Evolutionary conservation across 2,329 filamentous ascomycete genomes (phyloP).

Genomic region (Mycocentrospora acerina): DNA sequence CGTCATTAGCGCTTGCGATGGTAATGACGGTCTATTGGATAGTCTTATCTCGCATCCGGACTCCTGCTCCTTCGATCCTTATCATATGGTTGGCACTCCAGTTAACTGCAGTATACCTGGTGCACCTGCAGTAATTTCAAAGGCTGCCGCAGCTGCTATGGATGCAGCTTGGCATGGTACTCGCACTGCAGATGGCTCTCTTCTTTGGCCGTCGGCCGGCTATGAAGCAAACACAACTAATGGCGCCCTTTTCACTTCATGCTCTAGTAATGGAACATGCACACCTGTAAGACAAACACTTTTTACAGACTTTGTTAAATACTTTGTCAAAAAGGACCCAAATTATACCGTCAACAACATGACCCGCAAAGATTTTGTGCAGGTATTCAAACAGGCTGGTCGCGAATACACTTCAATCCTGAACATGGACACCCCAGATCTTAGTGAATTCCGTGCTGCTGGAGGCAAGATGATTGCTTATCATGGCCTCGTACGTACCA

Average conservation of each 20-base stretch:
- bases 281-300: constrained; percentile 1
- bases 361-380: constrained; percentile 7
- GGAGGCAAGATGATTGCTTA: constrained; percentile 30
- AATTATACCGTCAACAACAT: constrained; percentile 4
- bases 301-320: constrained; percentile 4
- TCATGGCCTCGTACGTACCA: constrained; percentile 18
- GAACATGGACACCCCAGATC: constrained; percentile 16
- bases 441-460: constrained; percentile 14
- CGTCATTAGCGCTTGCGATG: constrained; percentile 25
- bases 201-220: constrained; percentile 16
- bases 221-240: constrained; percentile 13
- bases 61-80: constrained; percentile 26
- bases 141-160: constrained; percentile 14
- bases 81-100: constrained; percentile 9
- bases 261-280: constrained; percentile 10
- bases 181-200: constrained; percentile 10
- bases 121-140: constrained; percentile 2
- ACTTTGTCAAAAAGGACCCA: constrained; percentile 16
- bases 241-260: too few relatives aligned
- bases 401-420: constrained; percentile 16
- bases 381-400: constrained; percentile 6
- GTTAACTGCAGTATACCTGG: constrained; percentile 10
- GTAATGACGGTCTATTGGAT: constrained; percentile 23
- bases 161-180: constrained; percentile 19
- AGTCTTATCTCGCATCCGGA: constrained; percentile 23